Base-by-base conservation (phyloP, 768 basidiomycete genomes). In the Coprinopsis cinerea region DNA sequence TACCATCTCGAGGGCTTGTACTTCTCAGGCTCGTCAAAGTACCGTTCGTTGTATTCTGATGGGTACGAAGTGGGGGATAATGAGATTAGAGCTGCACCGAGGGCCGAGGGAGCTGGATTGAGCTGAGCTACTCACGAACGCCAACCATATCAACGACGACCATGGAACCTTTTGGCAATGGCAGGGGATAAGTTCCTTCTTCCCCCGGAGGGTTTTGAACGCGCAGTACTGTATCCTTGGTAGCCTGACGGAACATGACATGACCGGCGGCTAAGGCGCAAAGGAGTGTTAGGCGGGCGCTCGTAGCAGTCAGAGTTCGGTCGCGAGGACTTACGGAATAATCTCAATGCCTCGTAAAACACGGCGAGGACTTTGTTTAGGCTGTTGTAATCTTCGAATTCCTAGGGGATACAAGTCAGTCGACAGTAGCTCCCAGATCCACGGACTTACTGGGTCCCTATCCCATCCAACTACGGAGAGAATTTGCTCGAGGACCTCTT, bases 1-100 rank as follows among this genome's bases (percentile, higher is more conserved):
- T 75, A 65, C 78, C 78, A 79, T 34, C 79, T 64, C 1, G 75
- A 77, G 1, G 78, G 79, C 43, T 66, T 70, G 64, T 65, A 78
- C 44, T 65, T 60, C n/a, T 71, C 60, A 1, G 78, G 77, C 9
- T 75, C 67, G 1, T 74, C 67, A 51, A 74, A 78, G 55, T 77
- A 74, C 13, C 73, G 64, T 2, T 75, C 67, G 50, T 78, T 78
- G 57, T 76, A 71, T 60, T 76, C 77, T 79, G 43, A 14, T 34
- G 45, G 18, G 17, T 17, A 2, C 10, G 10, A n/a, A 39, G 36
- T 6, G 36, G 17, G 7, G 7, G 11, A 18, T 39, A 18, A 39
- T 18, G 36, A 18, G 36, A 11, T 18, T 39, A 18, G 9, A 18
- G 36, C 11, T 11, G 6, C 6, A 39, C 30, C 15, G 11, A 17